phyloP scores from a whole-genome alignment of 2,329 filamentous ascomycete genomes.

The Fusarium equiseti region DNA sequence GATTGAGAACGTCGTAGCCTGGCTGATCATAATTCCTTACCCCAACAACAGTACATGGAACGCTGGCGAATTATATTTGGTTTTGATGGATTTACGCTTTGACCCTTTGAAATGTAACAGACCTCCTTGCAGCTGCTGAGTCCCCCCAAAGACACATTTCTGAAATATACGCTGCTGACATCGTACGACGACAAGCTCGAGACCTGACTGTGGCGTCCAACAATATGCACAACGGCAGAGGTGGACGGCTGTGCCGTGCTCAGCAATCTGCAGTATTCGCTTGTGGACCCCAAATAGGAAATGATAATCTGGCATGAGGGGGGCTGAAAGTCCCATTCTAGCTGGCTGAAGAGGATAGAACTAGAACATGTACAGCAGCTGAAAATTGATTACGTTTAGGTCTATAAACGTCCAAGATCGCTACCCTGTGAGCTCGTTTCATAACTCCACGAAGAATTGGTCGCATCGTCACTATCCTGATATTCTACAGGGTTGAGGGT shows the following conservation, averaged over 20 bases:
- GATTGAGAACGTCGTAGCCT: neutral
- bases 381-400: too few species aligned
- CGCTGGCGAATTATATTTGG: accelerated
- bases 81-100: neutral
- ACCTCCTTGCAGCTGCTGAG: too few species aligned
- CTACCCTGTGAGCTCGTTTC: too few species aligned
- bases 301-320: neutral
- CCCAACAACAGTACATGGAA: neutral
- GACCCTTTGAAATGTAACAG: neutral
- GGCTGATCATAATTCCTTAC: neutral
- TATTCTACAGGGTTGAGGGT: too few species aligned
- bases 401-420: too few species aligned
- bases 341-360: neutral
- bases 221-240: neutral
- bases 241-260: accelerated
- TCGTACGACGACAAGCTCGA: neutral
- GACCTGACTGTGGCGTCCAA: neutral
- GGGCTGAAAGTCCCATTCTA: neutral
- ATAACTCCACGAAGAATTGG: too few species aligned
- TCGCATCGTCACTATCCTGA: too few species aligned
- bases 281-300: neutral
- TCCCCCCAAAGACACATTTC: too few species aligned
- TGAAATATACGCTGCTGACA: neutral
- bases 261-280: accelerated
- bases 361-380: too few species aligned